Evolutionary conservation across 2,329 filamentous ascomycete species (phyloP), one percentile per base, ranked within the genome.

Genomic region (Pseudopyricularia cyperi): DNA sequence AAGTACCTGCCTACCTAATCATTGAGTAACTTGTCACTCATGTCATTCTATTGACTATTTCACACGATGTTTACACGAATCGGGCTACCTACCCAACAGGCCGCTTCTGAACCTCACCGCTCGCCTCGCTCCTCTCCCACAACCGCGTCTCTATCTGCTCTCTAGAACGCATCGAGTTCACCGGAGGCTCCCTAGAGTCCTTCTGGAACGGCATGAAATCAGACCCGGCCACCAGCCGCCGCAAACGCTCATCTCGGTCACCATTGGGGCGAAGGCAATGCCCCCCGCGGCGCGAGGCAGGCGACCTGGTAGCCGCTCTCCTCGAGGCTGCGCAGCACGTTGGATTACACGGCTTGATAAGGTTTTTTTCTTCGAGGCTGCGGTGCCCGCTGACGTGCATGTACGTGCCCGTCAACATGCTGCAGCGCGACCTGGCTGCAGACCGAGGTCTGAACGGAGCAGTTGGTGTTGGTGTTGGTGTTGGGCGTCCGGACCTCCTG

Each of bases 321-420:
- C 49, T 70, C 71, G 12, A 73, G 54, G 2, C 60, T 65, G 7
- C 69, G 65, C 54, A 74, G 71, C 2, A 74, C 50, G 48, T 74
- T 74, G 1, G 68, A 69, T 55, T 74, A 69, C 69, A 71, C 0
- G 71, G 70, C 55, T 74, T 74, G 55, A 74, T 67, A 8, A 74
- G 62, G 35, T 72, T 72, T 11, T n/a, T n/a, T n/a, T n/a, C n/a
- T 17, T 74, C 63, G 4, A 74, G 65, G 24, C 62, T 69, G 26
- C 72, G 66, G 56, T 74, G 70, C 1, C 72, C 71, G 22, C 60
- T 65, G 14, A 73, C 69, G 50, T 74, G 71, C 0, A 70, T 69
- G 48, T 74, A 73, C 8, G 62, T 64, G 12, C 70, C 71, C 0
- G 70, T 74, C 52, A 73, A 74, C 64, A 74, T 71, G 55, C 63